Evolutionary conservation across 306 rosid genomes (phyloP).

Genomic region (Macrotyloma uniflorum): DNA sequence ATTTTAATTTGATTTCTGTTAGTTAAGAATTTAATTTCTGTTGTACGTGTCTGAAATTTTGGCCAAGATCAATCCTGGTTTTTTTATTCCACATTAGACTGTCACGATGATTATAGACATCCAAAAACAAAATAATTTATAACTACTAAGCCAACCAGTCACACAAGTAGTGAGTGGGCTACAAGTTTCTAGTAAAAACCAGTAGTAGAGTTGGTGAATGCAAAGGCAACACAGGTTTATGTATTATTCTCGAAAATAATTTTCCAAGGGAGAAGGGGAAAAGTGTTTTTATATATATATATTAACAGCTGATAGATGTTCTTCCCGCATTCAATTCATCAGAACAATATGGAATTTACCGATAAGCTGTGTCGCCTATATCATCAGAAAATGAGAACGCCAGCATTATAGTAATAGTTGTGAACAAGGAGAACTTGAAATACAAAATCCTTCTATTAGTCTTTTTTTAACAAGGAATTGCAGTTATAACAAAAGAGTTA

Average conservation of each 20-base stretch:
- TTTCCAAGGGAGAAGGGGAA: no score
- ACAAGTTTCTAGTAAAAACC: neutral
- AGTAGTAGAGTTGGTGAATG: neutral
- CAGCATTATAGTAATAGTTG: neutral
- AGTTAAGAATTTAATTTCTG: neutral
- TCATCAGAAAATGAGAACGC: neutral
- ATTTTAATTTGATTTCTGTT: no score
- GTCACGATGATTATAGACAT: neutral
- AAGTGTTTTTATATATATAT: neutral
- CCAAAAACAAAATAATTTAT: neutral
- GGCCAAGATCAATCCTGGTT: neutral
- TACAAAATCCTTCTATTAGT: neutral
- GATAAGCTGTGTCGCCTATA: neutral
- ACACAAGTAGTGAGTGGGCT: neutral
- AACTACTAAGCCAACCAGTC: neutral
- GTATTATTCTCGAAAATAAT: slow-evolving; percentile 18
- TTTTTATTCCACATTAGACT: neutral
- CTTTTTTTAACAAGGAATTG: slow-evolving; percentile 14
- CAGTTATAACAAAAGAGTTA: neutral
- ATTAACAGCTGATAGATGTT: neutral
- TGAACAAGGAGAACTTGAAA: neutral
- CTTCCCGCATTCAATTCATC: neutral
- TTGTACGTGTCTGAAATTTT: neutral
- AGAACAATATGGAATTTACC: neutral
- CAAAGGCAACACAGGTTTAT: neutral